Conservation (phyloP, 73 alveolate species). For the Paramecium sonneborni region DNA sequence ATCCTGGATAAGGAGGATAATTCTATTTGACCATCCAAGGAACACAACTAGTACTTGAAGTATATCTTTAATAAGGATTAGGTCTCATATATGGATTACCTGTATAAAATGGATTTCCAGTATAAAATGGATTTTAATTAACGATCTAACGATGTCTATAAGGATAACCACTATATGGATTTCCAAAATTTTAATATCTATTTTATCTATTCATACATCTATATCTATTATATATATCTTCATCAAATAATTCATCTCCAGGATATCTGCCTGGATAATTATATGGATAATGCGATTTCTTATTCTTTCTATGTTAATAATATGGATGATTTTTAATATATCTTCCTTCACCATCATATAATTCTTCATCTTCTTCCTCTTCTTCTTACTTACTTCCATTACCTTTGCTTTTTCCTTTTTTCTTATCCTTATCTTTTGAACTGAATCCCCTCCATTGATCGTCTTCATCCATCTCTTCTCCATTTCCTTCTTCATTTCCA, state of each 20-base stretch:
- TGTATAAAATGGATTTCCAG: no score
- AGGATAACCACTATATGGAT: slow-evolving; percentile 1
- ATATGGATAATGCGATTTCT: not conserved
- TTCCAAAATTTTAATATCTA: not conserved
- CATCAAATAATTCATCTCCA: not conserved
- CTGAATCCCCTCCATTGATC: not conserved
- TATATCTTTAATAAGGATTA: not conserved
- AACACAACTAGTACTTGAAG: not conserved
- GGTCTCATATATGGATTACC: not conserved
- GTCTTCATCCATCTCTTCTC: slow-evolving; percentile 12
- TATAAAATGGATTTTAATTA: not conserved
- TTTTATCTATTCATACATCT: not conserved
- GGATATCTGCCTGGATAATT: not conserved
- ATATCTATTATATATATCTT: not conserved
- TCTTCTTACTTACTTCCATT: not conserved
- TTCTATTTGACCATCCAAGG: not conserved
- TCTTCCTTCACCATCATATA: slow-evolving; percentile 32
- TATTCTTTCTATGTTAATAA: not conserved
- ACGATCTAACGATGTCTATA: not conserved
- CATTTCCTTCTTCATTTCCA: not conserved
- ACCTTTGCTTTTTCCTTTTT: not conserved
- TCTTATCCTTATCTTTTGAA: not conserved
- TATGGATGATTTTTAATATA: slow-evolving; percentile 40
- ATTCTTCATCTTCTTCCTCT: not conserved
- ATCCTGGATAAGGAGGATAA: not conserved